phyloP scores from a whole-genome alignment of 257 asterid genomes.

The Cynanchum wilfordii region DNA sequence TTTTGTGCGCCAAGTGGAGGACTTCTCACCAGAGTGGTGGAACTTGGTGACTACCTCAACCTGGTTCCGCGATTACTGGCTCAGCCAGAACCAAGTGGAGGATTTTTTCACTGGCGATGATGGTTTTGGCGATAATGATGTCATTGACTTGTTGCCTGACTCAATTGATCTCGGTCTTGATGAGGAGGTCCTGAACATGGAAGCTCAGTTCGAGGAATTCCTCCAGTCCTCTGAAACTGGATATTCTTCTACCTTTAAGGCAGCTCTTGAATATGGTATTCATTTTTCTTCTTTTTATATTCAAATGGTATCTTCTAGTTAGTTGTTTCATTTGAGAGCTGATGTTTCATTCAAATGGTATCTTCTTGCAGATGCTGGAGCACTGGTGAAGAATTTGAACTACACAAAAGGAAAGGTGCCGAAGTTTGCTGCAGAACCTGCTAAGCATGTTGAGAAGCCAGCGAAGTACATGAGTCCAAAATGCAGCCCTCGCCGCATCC shows the following conservation, averaged over 20 bases:
- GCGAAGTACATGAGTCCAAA: constrained; percentile 53
- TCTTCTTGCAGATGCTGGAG: constrained; percentile 27
- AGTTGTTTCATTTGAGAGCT: not conserved
- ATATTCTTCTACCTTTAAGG: constrained; percentile 23
- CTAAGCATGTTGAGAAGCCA: constrained; percentile 60
- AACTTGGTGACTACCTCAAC: constrained; percentile 67
- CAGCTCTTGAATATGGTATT: constrained; percentile 38
- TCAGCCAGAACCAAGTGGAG: constrained; percentile 60
- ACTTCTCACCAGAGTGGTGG: constrained; percentile 97
- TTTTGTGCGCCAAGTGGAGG: constrained; percentile 80
- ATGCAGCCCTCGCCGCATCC: constrained; percentile 77
- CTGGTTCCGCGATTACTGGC: constrained; percentile 85
- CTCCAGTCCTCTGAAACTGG: constrained; percentile 50
- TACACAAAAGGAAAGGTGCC: constrained; percentile 35
- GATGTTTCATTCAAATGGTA: no score
- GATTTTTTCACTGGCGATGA: constrained; percentile 34
- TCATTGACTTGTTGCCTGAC: constrained; percentile 61
- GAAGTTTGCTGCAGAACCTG: constrained; percentile 34
- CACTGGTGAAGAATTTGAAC: constrained; percentile 38
- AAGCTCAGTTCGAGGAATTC: constrained; percentile 82
- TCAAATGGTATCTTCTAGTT: not conserved
- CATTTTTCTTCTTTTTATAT: not conserved
- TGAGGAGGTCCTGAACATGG: constrained; percentile 77
- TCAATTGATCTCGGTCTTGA: constrained; percentile 71
- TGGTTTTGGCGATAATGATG: constrained; percentile 28